Percentiles rank a stretch among this genome's conserved stretches.
phyloP scores from a whole-genome alignment of 2,329 filamentous ascomycete genomes.

The Blastomyces parvus region DNA sequence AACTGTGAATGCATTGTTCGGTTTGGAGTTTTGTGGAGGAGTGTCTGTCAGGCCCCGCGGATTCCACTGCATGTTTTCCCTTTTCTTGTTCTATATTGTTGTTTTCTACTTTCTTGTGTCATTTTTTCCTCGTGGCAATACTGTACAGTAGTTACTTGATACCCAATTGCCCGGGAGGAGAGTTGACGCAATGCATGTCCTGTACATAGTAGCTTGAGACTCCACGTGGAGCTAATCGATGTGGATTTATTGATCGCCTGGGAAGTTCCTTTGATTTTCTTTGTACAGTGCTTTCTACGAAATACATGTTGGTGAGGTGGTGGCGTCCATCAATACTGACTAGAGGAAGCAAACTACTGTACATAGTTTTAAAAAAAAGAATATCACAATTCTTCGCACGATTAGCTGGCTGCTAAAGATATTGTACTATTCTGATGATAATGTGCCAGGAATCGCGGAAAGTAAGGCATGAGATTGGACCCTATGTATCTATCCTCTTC shows the following conservation, averaged over 20 bases:
- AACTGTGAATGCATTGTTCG: not conserved
- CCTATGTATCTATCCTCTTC: too few species aligned
- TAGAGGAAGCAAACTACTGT: not conserved
- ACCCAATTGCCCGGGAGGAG: conserved; percentile 1
- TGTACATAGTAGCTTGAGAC: not conserved
- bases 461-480: not conserved
- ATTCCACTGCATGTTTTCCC: not conserved
- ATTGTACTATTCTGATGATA: not conserved
- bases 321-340: not conserved
- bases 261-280: not conserved
- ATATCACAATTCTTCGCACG: not conserved
- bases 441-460: not conserved
- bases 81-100: not conserved
- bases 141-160: conserved; percentile 11
- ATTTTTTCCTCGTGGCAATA: not conserved
- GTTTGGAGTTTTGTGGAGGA: not conserved
- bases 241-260: not conserved
- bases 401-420: not conserved
- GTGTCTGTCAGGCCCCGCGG: not conserved
- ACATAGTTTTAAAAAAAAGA: not conserved
- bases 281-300: not conserved
- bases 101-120: not conserved
- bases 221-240: not conserved
- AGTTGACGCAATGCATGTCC: not conserved
- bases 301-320: not conserved